Evolutionary conservation across 768 basidiomycete species (phyloP), one percentile per base, ranked within the genome.

Genomic region (Omphalotus guepiniiformis): DNA sequence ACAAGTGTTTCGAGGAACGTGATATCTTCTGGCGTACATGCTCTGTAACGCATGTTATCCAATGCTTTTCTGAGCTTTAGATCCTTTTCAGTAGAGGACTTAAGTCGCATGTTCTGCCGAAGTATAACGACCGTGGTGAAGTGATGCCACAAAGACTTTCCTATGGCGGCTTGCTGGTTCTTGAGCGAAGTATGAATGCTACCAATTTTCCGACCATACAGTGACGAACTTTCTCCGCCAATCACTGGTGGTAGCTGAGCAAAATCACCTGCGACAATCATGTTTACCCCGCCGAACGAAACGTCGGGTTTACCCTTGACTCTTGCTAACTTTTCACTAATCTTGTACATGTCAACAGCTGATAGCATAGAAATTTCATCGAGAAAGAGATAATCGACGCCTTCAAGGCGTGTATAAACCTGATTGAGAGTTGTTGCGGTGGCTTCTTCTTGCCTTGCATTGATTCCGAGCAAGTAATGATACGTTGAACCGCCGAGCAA

Each of bases 211-310:
- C 45, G 34, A 43, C 51, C 58, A 41, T 62, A 66, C 4, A 66
- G 39, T 15, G 59, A 51, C 15, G 46, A 48, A 45, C 25, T n/a
- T 43, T 58, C 26, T 26, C 53, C 51, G 1, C 34, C 27, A n/a
- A n/a, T n/a, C 1, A 49, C 52, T 8, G 57, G 67, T 6, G 65
- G 67, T 3, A 70, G 43, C 37, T 70, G 67, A 1, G 59, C 64
- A 57, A 70, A 67, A 39, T 70, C 66, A 3, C 66, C 66, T 11
- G 65, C 64, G 36, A 67, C 53, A 15, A 70, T 65, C 38, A 69
- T 54, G 28, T 56, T 62, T 12, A 59, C 53, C 1, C 62, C 59
- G 9, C 62, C 65, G 52, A 63, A 67, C 13, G 59, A 44, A 1
- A 37, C 28, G 27, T 35, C 22, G 12, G 21, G 16, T 22, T 27